These are phyloP conservation scores for Pisolithus sp. DNA, from an alignment of 768 basidiomycete species.

Conservation along the genomic window DNA sequence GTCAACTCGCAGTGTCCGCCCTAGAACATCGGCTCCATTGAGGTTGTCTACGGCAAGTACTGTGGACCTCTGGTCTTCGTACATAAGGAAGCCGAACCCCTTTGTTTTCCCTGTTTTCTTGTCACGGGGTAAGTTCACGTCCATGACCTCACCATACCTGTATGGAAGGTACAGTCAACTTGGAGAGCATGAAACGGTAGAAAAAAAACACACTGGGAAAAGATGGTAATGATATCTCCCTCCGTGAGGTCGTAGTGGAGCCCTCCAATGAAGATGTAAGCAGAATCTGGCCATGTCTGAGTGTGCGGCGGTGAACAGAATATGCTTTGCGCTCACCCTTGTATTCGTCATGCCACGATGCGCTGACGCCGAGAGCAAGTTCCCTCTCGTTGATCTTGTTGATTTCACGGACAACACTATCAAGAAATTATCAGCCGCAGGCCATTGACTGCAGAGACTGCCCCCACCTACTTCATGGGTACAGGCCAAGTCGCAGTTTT, in stretches of 20 bases:
- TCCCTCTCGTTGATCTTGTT: conserved; percentile 89
- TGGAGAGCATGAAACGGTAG: background rate
- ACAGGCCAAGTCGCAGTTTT: conserved; percentile 5
- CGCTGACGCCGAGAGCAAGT: conserved; percentile 66
- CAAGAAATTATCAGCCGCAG: conserved; percentile 7
- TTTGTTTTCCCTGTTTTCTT: conserved; percentile 85
- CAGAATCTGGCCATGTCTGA: conserved; percentile 58
- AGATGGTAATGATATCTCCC: conserved; percentile 94
- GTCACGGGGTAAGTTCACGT: conserved; percentile 91
- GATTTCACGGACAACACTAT: conserved; percentile 89
- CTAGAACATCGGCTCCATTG: conserved; percentile 87
- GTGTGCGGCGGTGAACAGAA: background rate
- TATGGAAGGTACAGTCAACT: background rate
- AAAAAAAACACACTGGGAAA: conserved; percentile 78
- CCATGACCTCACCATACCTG: conserved; percentile 96
- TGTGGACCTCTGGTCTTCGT: conserved; percentile 96
- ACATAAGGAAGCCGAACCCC: conserved; percentile 98
- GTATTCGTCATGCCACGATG: conserved; percentile 96
- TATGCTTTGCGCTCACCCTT: conserved; percentile 42
- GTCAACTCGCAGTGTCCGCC: conserved; percentile 84
- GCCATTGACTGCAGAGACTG: background rate
- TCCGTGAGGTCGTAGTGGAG: conserved; percentile 86
- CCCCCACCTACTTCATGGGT: conserved; percentile 67
- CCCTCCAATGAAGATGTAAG: conserved; percentile 91
- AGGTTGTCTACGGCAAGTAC: conserved; percentile 97